Evolutionary conservation across 176 grass and related monocot species (phyloP).

Genomic region (Oryza coarctata): DNA sequence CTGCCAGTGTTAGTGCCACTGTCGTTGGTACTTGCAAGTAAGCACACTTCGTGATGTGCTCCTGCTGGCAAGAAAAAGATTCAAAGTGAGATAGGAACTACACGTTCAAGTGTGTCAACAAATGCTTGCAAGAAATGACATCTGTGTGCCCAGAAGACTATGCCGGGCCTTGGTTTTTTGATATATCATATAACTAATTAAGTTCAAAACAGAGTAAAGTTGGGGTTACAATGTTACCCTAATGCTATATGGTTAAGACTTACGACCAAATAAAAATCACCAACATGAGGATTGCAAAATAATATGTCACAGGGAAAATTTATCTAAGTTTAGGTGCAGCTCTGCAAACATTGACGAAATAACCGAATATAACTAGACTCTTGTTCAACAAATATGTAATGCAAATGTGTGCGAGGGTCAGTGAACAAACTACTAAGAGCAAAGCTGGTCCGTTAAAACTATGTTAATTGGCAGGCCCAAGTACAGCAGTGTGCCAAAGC

Average conservation of each 20-base stretch:
- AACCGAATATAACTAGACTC: not conserved
- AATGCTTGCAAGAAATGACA: not conserved
- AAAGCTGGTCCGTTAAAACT: not conserved
- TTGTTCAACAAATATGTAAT: not conserved
- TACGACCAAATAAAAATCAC: not conserved
- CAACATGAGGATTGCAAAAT: not conserved
- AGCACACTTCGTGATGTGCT: conserved; percentile 58
- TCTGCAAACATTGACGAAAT: not conserved
- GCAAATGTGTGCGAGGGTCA: not conserved
- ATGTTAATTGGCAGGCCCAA: no score
- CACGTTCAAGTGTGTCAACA: no score
- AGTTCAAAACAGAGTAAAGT: not conserved
- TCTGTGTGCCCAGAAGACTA: not conserved
- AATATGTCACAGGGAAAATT: not conserved
- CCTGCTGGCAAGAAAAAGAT: conserved; percentile 52
- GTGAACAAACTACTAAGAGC: not conserved
- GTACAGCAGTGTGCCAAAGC: no score
- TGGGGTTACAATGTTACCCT: not conserved
- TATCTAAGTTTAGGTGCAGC: not conserved
- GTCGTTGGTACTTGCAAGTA: conserved; percentile 69
- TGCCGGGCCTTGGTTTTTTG: no score
- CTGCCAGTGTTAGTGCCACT: conserved; percentile 38
- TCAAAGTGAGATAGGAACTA: not conserved
- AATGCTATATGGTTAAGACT: not conserved
- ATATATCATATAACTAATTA: no score